These are phyloP conservation scores for Leucocoprinus sp. DNA, from an alignment of 768 basidiomycete species.

Conservation along the genomic window DNA sequence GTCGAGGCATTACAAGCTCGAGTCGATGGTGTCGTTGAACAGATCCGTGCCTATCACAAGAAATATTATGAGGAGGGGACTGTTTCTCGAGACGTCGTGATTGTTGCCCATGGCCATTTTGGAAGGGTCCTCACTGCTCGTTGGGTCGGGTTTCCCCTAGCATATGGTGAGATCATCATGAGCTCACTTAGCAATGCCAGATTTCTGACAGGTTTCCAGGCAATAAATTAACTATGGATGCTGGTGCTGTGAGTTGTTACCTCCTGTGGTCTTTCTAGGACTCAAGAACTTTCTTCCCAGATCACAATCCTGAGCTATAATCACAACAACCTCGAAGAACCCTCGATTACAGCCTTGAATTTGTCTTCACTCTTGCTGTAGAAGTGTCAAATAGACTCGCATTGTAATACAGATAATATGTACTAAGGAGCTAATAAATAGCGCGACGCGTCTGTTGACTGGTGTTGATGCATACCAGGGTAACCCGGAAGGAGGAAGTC, in stretches of 20 bases:
- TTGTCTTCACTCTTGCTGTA: constrained; percentile 31
- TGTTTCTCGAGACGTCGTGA: constrained; percentile 70
- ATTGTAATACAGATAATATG: neutral
- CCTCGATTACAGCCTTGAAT: constrained; percentile 69
- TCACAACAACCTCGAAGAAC: constrained; percentile 71
- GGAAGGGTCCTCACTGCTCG: constrained; percentile 71
- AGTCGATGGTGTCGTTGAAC: constrained; percentile 67
- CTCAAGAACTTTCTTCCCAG: constrained; percentile 39
- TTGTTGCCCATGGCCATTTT: constrained; percentile 88
- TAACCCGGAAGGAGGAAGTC: neutral
- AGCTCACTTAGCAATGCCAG: neutral
- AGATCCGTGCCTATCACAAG: constrained; percentile 67
- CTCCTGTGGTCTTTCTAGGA: neutral
- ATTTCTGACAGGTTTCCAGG: constrained; percentile 1
- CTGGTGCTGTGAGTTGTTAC: constrained; percentile 10
- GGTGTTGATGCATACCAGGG: constrained; percentile 10
- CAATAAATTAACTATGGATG: constrained; percentile 12
- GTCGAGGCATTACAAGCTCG: constrained; percentile 70
- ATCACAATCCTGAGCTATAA: constrained; percentile 79
- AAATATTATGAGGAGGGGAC: constrained; percentile 60
- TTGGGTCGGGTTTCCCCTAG: constrained; percentile 68
- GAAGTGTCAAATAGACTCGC: neutral
- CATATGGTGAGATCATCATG: constrained; percentile 33
- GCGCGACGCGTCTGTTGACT: constrained; percentile 28
- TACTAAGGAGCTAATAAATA: neutral